Evolutionary conservation across 305 asterid species (phyloP).

Genomic region (Rubia peregrina): DNA sequence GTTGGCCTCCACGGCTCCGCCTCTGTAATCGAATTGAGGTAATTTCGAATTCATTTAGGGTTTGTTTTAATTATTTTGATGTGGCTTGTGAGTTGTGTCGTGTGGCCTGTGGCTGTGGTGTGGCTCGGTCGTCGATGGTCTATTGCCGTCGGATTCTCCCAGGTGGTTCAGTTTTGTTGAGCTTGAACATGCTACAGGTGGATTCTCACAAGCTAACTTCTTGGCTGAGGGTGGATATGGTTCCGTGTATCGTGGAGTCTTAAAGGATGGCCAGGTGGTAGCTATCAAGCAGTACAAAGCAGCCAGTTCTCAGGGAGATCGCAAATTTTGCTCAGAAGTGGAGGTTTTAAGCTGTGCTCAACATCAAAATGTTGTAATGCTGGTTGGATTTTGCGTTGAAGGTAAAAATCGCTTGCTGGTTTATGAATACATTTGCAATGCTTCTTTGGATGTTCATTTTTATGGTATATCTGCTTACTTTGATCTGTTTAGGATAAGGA

Average conservation of each 20-base stretch:
- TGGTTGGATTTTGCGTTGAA: conserved; percentile 85
- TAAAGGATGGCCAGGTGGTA: conserved; percentile 64
- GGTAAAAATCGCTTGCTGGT: conserved; percentile 62
- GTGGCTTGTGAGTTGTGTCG: too few species aligned
- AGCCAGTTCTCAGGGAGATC: conserved; percentile 85
- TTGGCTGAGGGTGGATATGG: conserved; percentile 96
- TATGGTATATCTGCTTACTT: conserved; percentile 42
- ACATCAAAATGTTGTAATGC: conserved; percentile 84
- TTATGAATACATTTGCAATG: conserved; percentile 81
- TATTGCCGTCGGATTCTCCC: conserved; percentile 31
- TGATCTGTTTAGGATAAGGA: not conserved
- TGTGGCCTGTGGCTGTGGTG: too few species aligned
- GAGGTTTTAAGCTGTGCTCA: conserved; percentile 88
- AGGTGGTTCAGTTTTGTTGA: conserved; percentile 56
- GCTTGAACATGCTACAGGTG: conserved; percentile 64
- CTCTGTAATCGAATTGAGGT: too few species aligned
- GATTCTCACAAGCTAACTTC: conserved; percentile 62
- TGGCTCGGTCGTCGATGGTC: too few species aligned
- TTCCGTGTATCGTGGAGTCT: conserved; percentile 70
- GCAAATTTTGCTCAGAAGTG: conserved; percentile 84
- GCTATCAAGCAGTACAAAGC: conserved; percentile 79
- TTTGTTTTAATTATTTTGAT: too few species aligned
- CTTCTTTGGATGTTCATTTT: conserved; percentile 79
- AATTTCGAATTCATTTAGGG: too few species aligned
- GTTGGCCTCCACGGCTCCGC: too few species aligned